phyloP scores from a whole-genome alignment of 2,329 filamentous ascomycete genomes.

The Aspergillus ustus region DNA sequence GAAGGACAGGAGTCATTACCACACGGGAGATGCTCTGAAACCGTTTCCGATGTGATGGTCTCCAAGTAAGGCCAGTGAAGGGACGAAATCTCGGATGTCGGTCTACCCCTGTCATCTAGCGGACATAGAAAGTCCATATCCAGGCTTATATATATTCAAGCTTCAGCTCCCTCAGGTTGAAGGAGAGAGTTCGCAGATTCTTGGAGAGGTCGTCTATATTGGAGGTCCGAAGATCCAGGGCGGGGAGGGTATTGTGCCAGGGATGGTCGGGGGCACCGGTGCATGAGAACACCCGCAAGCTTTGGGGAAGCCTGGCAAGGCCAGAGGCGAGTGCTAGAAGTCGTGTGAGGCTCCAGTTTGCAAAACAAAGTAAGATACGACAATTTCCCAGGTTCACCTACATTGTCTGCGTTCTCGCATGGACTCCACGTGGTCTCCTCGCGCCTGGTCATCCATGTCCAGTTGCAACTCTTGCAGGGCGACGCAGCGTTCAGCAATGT shows the following conservation, averaged over 20 bases:
- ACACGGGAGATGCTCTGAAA: slow-evolving; percentile 4
- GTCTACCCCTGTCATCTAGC: slow-evolving; percentile 1
- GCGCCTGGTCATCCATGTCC: no score
- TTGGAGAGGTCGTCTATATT: slow-evolving; percentile 1
- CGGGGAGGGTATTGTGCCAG: slow-evolving; percentile 9
- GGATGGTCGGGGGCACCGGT: not conserved
- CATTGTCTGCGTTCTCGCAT: no score
- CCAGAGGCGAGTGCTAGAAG: slow-evolving; percentile 4
- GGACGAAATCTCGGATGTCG: not conserved
- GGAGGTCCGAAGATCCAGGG: not conserved
- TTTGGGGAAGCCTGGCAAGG: not conserved
- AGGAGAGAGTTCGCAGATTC: not conserved
- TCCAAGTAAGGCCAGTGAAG: slow-evolving; percentile 14
- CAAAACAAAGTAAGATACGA: not conserved
- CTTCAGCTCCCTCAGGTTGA: slow-evolving; percentile 1
- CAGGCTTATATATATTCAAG: not conserved
- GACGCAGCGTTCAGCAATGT: no score
- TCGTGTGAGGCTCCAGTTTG: not conserved
- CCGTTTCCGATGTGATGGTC: not conserved
- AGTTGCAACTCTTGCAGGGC: no score
- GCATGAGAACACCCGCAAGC: not conserved
- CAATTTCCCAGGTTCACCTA: no score
- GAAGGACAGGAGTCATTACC: slow-evolving; percentile 3
- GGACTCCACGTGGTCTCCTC: no score
- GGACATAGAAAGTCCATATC: slow-evolving; percentile 12